Conservation (phyloP, 192 early-diverging fungal genomes). For the Pilobolus umbonatus region DNA sequence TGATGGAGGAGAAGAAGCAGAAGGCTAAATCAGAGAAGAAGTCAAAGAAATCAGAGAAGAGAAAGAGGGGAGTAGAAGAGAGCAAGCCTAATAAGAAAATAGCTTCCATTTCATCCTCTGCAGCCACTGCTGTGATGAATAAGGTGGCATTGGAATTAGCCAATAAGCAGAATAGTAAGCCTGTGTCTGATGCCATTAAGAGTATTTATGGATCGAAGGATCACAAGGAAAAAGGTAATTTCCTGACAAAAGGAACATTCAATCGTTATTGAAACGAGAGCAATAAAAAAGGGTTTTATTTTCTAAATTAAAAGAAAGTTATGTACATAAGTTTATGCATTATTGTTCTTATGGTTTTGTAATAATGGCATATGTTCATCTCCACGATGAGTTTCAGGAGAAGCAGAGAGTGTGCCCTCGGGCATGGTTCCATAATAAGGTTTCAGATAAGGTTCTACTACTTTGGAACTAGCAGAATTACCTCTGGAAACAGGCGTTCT, state of each 20-base stretch:
- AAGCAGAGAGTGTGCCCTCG: not conserved
- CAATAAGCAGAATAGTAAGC: conserved; percentile 28
- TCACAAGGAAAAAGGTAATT: conserved; percentile 25
- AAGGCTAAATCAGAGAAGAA: conserved; percentile 44
- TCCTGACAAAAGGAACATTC: conserved; percentile 35
- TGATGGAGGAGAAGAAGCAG: conserved; percentile 51
- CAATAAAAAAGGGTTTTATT: no score
- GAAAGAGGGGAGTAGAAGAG: conserved; percentile 21
- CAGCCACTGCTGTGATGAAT: conserved; percentile 38
- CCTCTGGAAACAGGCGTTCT: not conserved
- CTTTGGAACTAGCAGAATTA: not conserved
- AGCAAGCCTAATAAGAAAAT: conserved; percentile 12
- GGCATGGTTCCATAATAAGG: conserved; percentile 1
- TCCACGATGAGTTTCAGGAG: not conserved
- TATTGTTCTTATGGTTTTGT: no score
- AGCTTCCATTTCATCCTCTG: conserved; percentile 25
- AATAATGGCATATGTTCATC: conserved; percentile 7
- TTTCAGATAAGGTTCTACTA: conserved; percentile 5
- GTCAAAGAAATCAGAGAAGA: conserved; percentile 34
- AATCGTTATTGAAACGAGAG: conserved; percentile 34
- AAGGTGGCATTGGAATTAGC: conserved; percentile 43
- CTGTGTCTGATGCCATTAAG: conserved; percentile 28
- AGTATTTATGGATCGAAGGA: conserved; percentile 33
- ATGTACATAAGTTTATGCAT: no score
- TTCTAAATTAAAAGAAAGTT: no score